phyloP scores from a whole-genome alignment of 306 rosid species.

The Quercus alba region DNA sequence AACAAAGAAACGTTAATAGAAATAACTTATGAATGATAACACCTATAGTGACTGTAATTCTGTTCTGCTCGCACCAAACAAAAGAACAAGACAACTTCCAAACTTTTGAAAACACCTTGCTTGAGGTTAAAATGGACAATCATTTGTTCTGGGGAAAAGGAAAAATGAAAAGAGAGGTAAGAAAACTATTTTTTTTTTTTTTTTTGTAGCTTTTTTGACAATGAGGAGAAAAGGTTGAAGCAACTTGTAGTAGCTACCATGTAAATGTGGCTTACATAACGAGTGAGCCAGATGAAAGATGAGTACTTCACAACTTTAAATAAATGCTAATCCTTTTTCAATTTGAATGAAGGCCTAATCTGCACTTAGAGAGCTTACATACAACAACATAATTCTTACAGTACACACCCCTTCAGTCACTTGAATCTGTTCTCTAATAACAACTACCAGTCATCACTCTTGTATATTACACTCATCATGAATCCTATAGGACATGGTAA shows the following conservation, averaged over 20 bases:
- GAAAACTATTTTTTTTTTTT: neutral
- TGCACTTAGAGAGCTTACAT: neutral
- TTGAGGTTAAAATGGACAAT: neutral
- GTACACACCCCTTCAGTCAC: slow-evolving; percentile 6
- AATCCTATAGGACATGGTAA: slow-evolving; percentile 18
- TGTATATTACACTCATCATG: slow-evolving; percentile 17
- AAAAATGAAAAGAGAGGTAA: neutral
- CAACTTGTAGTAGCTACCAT: neutral
- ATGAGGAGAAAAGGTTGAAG: neutral
- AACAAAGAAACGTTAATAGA: no score
- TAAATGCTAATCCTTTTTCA: no score
- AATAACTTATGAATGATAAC: no score
- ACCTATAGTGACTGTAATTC: no score
- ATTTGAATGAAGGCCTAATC: neutral
- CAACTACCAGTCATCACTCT: slow-evolving; percentile 8
- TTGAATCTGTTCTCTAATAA: neutral
- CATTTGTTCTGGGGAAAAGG: neutral
- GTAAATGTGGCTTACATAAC: neutral
- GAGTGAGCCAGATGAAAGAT: neutral
- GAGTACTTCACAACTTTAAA: neutral
- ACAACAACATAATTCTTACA: slow-evolving; percentile 27
- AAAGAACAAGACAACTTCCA: neutral
- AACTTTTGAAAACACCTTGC: neutral
- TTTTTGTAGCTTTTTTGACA: neutral
- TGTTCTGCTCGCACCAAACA: neutral